Conservation (phyloP, 352 stramenopile genomes). For the Pythium rishiriense region DNA sequence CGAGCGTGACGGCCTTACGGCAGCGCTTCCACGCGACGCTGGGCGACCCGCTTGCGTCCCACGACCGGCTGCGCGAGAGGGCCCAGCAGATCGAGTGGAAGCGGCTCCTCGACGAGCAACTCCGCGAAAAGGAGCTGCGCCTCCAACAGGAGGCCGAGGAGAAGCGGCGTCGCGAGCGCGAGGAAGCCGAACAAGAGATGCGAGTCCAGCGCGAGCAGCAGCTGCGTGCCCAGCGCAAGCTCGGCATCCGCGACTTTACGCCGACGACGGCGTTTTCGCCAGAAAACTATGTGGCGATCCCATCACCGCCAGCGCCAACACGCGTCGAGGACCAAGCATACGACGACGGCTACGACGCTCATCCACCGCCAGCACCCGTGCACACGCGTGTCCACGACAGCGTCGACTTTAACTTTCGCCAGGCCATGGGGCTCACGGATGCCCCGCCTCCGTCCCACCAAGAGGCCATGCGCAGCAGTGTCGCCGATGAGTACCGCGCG, state of each 20-base stretch:
- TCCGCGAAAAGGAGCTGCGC: slow-evolving; percentile 66
- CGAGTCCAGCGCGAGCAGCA: slow-evolving; percentile 56
- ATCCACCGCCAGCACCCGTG: slow-evolving; percentile 32
- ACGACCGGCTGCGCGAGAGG: slow-evolving; percentile 57
- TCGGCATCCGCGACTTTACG: slow-evolving; percentile 19
- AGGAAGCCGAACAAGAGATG: slow-evolving; percentile 52
- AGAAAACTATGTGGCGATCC: slow-evolving; percentile 23
- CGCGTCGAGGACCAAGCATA: not conserved
- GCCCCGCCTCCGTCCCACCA: slow-evolving; percentile 21
- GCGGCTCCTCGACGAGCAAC: slow-evolving; percentile 65
- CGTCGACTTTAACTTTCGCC: slow-evolving; percentile 23
- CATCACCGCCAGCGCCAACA: slow-evolving; percentile 12
- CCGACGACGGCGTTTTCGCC: slow-evolving; percentile 9
- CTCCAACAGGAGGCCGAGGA: slow-evolving; percentile 46
- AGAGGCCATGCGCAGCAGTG: slow-evolving; percentile 16
- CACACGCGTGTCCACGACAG: slow-evolving; percentile 6
- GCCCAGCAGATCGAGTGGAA: slow-evolving; percentile 75
- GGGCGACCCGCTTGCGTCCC: slow-evolving; percentile 30
- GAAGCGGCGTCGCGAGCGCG: slow-evolving; percentile 36
- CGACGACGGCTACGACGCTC: not conserved
- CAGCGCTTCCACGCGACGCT: slow-evolving; percentile 67
- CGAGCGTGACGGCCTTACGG: slow-evolving; percentile 24
- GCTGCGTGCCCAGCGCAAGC: slow-evolving; percentile 54
- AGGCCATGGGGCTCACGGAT: slow-evolving; percentile 18
- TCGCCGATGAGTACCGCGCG: slow-evolving; percentile 66